A percentile compares a stretch with the other conserved stretches of the same genome.
phyloP scores from a whole-genome alignment of 2,329 filamentous ascomycete species.

The Rhinocladiella similis region DNA sequence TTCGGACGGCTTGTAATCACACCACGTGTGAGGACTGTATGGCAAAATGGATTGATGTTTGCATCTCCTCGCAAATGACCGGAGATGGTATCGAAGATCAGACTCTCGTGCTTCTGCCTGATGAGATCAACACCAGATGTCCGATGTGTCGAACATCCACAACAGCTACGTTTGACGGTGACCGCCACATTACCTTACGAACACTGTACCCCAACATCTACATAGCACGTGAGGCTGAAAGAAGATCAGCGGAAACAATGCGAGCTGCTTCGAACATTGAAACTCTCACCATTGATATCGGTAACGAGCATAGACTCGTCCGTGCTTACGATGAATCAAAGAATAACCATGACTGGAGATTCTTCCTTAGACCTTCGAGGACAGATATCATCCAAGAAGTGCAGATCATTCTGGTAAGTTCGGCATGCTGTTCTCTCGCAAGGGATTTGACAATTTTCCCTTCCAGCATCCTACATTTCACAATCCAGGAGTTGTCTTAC shows the following conservation, averaged over 20 bases:
- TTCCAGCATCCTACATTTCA: constrained; percentile 27
- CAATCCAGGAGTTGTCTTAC: constrained; percentile 20
- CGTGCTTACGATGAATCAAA: constrained; percentile 17
- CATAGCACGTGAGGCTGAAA: constrained; percentile 9
- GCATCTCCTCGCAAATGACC: constrained; percentile 24
- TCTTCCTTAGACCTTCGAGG: constrained; percentile 25
- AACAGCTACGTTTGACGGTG: constrained; percentile 14
- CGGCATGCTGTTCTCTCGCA: not conserved
- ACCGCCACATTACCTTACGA: constrained; percentile 9
- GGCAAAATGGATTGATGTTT: constrained; percentile 28
- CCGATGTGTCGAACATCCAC: constrained; percentile 28
- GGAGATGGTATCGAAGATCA: constrained; percentile 23
- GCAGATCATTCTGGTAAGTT: constrained; percentile 25
- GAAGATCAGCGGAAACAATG: constrained; percentile 7
- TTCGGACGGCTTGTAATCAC: constrained; percentile 25
- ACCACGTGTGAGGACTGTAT: constrained; percentile 27
- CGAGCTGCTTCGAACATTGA: constrained; percentile 21
- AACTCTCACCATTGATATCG: constrained; percentile 25
- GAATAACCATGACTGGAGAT: constrained; percentile 29
- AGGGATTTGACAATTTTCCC: constrained; percentile 1
- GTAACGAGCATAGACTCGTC: constrained; percentile 26
- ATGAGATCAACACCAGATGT: constrained; percentile 26
- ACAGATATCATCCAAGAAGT: constrained; percentile 29
- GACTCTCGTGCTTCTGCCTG: constrained; percentile 19
- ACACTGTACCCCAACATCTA: constrained; percentile 22